phyloP scores from a whole-genome alignment of 2,329 filamentous ascomycete genomes.

The Fusarium verrucosum region DNA sequence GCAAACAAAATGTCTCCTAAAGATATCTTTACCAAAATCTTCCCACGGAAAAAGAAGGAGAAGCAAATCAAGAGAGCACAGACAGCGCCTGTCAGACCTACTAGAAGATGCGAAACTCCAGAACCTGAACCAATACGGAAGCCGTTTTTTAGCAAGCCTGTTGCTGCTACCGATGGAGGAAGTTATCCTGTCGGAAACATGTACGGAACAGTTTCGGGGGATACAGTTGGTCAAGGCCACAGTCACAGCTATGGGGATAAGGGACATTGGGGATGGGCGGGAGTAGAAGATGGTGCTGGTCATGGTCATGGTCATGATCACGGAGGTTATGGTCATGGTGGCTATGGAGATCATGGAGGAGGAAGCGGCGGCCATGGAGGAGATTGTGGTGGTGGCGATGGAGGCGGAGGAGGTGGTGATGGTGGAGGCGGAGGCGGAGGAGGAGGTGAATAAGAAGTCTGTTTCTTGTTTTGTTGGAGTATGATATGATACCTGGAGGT shows the following conservation, averaged over 20 bases:
- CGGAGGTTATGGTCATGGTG: background rate
- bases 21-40: conserved; percentile 10
- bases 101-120: background rate
- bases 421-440: background rate
- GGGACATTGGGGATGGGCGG: conserved; percentile 5
- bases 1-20: conserved; percentile 9
- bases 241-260: background rate
- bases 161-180: background rate
- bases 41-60: background rate
- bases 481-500: background rate
- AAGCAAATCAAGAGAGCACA: conserved; percentile 4
- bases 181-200: background rate
- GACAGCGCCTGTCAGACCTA: background rate
- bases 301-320: background rate
- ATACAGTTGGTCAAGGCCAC: background rate
- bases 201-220: background rate
- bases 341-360: background rate
- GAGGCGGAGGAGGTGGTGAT: background rate
- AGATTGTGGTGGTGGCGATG: background rate
- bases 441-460: background rate
- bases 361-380: conserved; percentile 4
- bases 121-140: background rate
- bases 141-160: background rate
- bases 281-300: background rate
- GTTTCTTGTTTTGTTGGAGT: too few relatives aligned